Conservation (phyloP, 345 rosid species). For the Pugionium dolabratum region DNA sequence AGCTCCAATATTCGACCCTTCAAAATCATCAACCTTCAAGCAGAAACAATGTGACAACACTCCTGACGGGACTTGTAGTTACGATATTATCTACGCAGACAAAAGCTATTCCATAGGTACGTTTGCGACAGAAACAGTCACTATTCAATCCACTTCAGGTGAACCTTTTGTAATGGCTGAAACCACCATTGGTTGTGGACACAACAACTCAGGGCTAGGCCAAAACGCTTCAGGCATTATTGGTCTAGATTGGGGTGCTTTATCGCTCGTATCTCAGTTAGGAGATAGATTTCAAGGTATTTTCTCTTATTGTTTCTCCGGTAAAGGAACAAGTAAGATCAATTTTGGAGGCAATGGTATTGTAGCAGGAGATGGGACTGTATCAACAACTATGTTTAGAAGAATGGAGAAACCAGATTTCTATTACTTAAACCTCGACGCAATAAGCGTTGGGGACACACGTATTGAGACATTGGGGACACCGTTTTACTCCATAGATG, state of each 20-base stretch:
- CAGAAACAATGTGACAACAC: neutral
- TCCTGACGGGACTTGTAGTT: neutral
- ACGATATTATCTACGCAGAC: neutral
- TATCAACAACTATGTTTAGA: slow-evolving; percentile 4
- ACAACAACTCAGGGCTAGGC: neutral
- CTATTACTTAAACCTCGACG: slow-evolving; percentile 29
- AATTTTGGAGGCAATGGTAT: slow-evolving; percentile 8
- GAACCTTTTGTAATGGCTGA: slow-evolving; percentile 17
- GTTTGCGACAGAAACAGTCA: slow-evolving; percentile 5
- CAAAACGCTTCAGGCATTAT: neutral
- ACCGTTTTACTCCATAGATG: slow-evolving; percentile 5
- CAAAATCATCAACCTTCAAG: slow-evolving; percentile 21
- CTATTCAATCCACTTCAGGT: slow-evolving; percentile 22
- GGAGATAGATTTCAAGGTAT: neutral
- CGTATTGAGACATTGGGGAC: slow-evolving; percentile 27
- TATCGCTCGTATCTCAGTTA: slow-evolving; percentile 24
- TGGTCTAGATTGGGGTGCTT: slow-evolving; percentile 12
- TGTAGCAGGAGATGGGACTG: slow-evolving; percentile 15
- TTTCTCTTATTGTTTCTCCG: slow-evolving; percentile 24
- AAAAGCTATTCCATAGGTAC: neutral
- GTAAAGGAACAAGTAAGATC: slow-evolving; percentile 26
- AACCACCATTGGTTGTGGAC: slow-evolving; percentile 21
- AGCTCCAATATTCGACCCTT: slow-evolving; percentile 14
- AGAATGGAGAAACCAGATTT: neutral
- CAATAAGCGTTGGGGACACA: slow-evolving; percentile 3